Evolutionary conservation across 495 filamentous ascomycete species (phyloP), one percentile per base, ranked within the genome.

Genomic region (Lindgomyces ingoldianus): DNA sequence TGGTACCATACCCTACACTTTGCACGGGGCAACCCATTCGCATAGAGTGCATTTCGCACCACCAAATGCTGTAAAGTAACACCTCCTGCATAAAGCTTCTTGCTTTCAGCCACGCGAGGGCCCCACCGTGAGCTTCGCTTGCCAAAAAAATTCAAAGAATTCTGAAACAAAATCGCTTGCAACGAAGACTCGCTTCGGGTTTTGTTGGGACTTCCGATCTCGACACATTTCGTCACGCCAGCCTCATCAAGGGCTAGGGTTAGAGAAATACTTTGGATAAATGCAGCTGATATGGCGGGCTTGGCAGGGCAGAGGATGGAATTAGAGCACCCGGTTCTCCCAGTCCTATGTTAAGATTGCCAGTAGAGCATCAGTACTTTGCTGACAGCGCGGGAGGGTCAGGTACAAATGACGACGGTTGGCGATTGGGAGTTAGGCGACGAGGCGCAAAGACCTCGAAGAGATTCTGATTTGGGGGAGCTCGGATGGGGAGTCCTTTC

Each of bases 191-290:
- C 26, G 6, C n/a, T 3, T 10, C 16, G 22, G 18, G 3, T 44
- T 41, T 44, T 61, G 58, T 61, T 61, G 58, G 44, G 46, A 29
- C 30, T 21, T 21, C 18, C 24, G 18, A 44, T 22, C 18, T 26
- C 42, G 29, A 30, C 33, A 61, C 48, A 10, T 53, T 19, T 61
- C 48, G 48, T 61, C 58, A 61, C 58, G 29, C 50, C 50, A 25
- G n/a, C 2, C 30, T 41, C 6, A 6, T 22, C 22, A 57, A 10
- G 54, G 39, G 27, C 22, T 6, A 19, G 48, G 48, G 19, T 44
- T 60, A 12, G 11, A 53, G 16, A 25, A n/a, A 14, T 51, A 64
- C 61, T 64, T 57, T 64, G 61, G 61, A 58, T 64, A 64, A 64
- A 64, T 64, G 61, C 53, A 45, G 10, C 19, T 33, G 33, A 48